Percentiles rank a stretch among this genome's conserved stretches.
These are phyloP conservation scores for Tephrocybe sp. DNA, from an alignment of 768 basidiomycete genomes.

Conservation along the genomic window DNA sequence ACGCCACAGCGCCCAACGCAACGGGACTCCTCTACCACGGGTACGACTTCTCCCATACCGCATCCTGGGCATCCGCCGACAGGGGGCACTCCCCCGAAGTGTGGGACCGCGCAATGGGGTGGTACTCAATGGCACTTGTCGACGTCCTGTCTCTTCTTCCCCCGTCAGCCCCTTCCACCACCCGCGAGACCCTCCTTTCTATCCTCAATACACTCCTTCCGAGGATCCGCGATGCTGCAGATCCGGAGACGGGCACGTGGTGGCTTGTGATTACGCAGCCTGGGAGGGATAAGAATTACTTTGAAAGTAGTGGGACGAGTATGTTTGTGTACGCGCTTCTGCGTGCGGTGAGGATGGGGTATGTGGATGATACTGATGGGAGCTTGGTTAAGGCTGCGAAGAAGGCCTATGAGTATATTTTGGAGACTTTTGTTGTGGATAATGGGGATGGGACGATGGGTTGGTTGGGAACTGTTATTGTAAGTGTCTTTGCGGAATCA, in stretches of 20 bases:
- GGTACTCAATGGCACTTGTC: slow-evolving; percentile 50
- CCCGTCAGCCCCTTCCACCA: slow-evolving; percentile 23
- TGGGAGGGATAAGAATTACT: slow-evolving; percentile 43
- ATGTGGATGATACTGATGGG: slow-evolving; percentile 37
- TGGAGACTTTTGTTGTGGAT: slow-evolving; percentile 37
- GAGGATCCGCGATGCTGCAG: slow-evolving; percentile 36
- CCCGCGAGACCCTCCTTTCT: slow-evolving; percentile 26
- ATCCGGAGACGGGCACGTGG: slow-evolving; percentile 41
- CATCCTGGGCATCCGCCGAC: slow-evolving; percentile 44
- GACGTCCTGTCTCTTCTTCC: slow-evolving; percentile 43
- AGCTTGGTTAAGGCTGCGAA: slow-evolving; percentile 35
- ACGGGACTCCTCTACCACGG: slow-evolving; percentile 49
- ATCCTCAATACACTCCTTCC: slow-evolving; percentile 36
- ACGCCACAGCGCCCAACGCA: slow-evolving; percentile 34
- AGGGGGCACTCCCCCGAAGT: slow-evolving; percentile 48
- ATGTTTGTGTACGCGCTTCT: slow-evolving; percentile 50
- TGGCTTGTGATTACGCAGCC: slow-evolving; percentile 54
- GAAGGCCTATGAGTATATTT: slow-evolving; percentile 43
- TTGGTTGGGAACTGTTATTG: slow-evolving; percentile 45
- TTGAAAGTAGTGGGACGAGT: slow-evolving; percentile 45
- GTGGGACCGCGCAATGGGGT: slow-evolving; percentile 48
- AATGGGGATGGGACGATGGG: slow-evolving; percentile 44
- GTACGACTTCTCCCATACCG: slow-evolving; percentile 44
- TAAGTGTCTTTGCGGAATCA: slow-evolving; percentile 19
- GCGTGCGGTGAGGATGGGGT: slow-evolving; percentile 43